Conservation (phyloP, 78 protist genomes). For the Dictyostelium purpureum region DNA sequence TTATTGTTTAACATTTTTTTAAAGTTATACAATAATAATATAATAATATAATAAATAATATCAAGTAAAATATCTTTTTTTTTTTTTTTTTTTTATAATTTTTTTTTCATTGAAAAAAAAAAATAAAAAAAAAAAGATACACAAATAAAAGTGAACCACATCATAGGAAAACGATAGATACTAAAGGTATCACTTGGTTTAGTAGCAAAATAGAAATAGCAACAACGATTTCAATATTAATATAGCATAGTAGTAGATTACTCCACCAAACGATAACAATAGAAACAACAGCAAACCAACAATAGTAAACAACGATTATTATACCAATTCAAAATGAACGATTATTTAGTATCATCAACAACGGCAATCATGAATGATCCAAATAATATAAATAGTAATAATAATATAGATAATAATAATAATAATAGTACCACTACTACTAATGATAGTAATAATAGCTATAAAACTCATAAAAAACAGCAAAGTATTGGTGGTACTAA, state of each 20-base stretch:
- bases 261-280: not conserved
- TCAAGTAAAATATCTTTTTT: too few species aligned
- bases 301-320: not conserved
- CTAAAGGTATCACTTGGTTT: too few species aligned
- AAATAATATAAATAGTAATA: too few species aligned
- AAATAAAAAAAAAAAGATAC: not conserved
- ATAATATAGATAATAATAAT: too few species aligned
- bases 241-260: not conserved
- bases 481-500: constrained; percentile 51
- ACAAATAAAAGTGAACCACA: not conserved
- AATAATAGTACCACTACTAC: too few species aligned
- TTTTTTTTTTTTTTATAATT: too few species aligned
- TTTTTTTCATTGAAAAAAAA: not conserved
- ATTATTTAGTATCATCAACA: constrained; percentile 7
- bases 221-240: too few species aligned
- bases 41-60: too few species aligned
- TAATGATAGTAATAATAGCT: not conserved
- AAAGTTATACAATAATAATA: too few species aligned
- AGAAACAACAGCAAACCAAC: not conserved
- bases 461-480: constrained; percentile 21
- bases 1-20: too few species aligned
- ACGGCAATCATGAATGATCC: not conserved
- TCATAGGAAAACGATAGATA: not conserved
- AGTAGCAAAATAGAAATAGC: not conserved
- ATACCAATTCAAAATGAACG: too few species aligned